Evolutionary conservation across 495 filamentous ascomycete genomes (phyloP).

Genomic region (Aspergillus ellipticus): DNA sequence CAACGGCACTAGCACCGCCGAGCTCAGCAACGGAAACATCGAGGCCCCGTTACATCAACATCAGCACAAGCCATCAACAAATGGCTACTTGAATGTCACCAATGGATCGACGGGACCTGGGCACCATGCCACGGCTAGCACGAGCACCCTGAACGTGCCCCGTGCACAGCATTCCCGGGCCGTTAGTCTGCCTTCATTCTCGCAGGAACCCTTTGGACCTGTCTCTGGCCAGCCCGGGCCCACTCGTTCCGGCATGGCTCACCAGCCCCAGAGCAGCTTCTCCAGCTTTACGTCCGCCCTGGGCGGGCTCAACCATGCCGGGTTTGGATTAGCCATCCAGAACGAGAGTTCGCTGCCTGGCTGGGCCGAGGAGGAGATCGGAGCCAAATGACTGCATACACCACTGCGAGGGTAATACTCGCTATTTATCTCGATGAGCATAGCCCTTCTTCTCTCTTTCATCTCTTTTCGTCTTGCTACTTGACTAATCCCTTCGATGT

Average conservation of each 20-base stretch:
- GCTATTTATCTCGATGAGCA: conserved; percentile 21
- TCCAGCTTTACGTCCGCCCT: conserved; percentile 56
- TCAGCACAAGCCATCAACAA: conserved; percentile 55
- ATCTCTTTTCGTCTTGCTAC: conserved; percentile 17
- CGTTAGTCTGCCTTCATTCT: conserved; percentile 75
- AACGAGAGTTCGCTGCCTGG: conserved; percentile 61
- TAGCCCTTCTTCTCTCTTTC: conserved; percentile 16
- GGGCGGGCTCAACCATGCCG: conserved; percentile 53
- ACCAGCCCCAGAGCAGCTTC: conserved; percentile 54
- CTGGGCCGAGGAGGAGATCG: conserved; percentile 63
- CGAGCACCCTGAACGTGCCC: conserved; percentile 51
- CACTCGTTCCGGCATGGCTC: conserved; percentile 42
- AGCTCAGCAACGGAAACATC: conserved; percentile 53
- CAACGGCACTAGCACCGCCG: conserved; percentile 46
- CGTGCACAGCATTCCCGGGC: conserved; percentile 77
- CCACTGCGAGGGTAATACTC: conserved; percentile 11
- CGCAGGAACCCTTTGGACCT: conserved; percentile 55
- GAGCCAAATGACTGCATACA: conserved; percentile 44
- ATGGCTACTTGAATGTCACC: conserved; percentile 57
- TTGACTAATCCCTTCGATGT: conserved; percentile 34
- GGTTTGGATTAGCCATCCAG: conserved; percentile 61
- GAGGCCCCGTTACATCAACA: conserved; percentile 39
- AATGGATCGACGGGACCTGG: conserved; percentile 57
- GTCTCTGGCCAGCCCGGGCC: conserved; percentile 39
- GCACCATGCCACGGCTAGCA: conserved; percentile 61